A percentile compares a stretch with the other conserved stretches of the same genome.
phyloP scores from a whole-genome alignment of 371 early-diverging fungal species.

The Cokeromyces recurvatus region DNA sequence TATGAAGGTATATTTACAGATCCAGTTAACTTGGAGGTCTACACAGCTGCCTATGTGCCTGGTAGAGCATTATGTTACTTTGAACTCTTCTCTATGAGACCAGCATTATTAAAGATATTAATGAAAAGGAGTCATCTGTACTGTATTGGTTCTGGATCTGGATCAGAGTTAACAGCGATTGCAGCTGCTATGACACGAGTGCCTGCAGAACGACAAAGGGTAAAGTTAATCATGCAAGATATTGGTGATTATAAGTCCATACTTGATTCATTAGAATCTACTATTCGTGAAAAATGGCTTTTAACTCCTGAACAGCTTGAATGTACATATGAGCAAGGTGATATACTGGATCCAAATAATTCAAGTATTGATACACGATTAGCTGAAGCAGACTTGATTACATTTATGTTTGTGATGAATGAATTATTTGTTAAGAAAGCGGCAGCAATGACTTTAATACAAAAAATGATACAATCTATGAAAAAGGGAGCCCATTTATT shows the following conservation, averaged over 20 bases:
- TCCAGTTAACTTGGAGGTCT: constrained; percentile 67
- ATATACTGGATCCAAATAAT: constrained; percentile 35
- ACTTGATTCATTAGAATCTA: constrained; percentile 25
- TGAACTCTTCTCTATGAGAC: constrained; percentile 56
- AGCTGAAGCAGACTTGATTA: constrained; percentile 66
- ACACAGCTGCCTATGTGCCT: constrained; percentile 83
- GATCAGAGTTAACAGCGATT: constrained; percentile 82
- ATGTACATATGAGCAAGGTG: constrained; percentile 37
- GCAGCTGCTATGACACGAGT: constrained; percentile 68
- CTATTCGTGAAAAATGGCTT: constrained; percentile 30
- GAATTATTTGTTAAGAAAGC: constrained; percentile 82
- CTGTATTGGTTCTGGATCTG: constrained; percentile 83
- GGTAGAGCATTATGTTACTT: constrained; percentile 85
- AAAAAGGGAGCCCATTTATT: constrained; percentile 67
- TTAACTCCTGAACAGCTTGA: constrained; percentile 23
- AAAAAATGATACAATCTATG: constrained; percentile 61
- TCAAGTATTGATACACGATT: constrained; percentile 36
- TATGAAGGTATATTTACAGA: constrained; percentile 81
- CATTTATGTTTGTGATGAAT: constrained; percentile 88
- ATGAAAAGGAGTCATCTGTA: constrained; percentile 38
- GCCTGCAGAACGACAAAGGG: constrained; percentile 39
- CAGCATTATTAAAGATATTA: constrained; percentile 49
- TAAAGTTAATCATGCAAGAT: constrained; percentile 63
- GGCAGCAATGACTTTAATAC: constrained; percentile 71
- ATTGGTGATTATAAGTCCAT: constrained; percentile 62